Evolutionary conservation across 2,329 filamentous ascomycete species (phyloP), one percentile per base, ranked within the genome.

Genomic region (Exophiala alcalophila): DNA sequence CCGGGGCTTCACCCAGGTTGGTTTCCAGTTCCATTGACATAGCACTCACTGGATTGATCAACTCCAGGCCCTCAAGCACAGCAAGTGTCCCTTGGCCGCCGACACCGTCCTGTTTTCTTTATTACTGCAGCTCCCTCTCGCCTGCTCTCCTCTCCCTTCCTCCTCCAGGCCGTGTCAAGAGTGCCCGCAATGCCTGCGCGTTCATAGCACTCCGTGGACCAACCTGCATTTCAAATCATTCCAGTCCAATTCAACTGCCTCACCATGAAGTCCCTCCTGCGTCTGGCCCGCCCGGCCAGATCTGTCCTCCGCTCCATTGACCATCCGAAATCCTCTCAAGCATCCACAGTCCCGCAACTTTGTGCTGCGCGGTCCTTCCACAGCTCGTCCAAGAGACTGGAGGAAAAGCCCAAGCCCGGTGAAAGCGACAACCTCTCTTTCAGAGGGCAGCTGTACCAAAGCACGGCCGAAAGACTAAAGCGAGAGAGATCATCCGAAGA

Each of bases 381-480:
- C 35, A 46, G 16, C 15, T 49, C 49, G 14, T n/a, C 41, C 6
- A 10, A 20, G 20, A 40, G 28, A 20, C 20, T 5, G 14, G 33
- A 45, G 20, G 40, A 45, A 15, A 45, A 45, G 21, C 28, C 25
- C 20, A 39, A 40, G n/a, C 38, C 35, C 4, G 16, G 33, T n/a
- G 21, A 14, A 18, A 41, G 44, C 27, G 42, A 36, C 12, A 50
- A 38, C 19, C 9, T 43, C 7, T 52, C 49, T 5, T 83, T 83
- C 65, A 75, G 78, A 57, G 70, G 71, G 23, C 78, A 83, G 59
- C 56, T 83, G 30, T 81, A 79, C 50, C 75, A 81, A 57, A 81
- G 76, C 52, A 80, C 79, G 10, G 65, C 72, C 27, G 70, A 77
- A 55, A 71, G 80, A 29, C 59, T 83, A 47, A 67, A 76, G 58